These are phyloP conservation scores for Xylariaceae sp. DNA, from an alignment of 2,329 filamentous ascomycete genomes.

Conservation along the genomic window DNA sequence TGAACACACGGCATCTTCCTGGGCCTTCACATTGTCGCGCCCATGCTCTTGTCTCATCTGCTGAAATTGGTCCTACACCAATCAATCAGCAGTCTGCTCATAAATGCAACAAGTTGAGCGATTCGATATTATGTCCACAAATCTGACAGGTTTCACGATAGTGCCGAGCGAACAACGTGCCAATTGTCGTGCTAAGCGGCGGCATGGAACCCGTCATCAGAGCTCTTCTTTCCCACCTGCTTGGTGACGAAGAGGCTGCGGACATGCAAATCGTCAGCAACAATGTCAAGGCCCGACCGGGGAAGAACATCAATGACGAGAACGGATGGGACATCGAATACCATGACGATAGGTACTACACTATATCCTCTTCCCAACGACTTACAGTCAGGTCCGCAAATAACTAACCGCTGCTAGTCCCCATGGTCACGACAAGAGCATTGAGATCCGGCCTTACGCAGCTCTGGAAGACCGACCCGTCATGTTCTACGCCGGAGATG, in stretches of 20 bases:
- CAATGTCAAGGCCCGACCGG: constrained; percentile 57
- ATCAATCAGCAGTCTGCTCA: neutral
- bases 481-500: constrained; percentile 93
- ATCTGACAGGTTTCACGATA: constrained; percentile 4
- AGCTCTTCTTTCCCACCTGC: constrained; percentile 70
- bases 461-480: constrained; percentile 70
- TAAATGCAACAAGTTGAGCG: neutral
- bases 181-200: constrained; percentile 84
- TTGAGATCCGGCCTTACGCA: constrained; percentile 84
- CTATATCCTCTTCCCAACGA: neutral
- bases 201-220: constrained; percentile 92
- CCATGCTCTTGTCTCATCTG: neutral
- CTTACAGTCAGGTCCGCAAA: neutral
- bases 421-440: constrained; percentile 95
- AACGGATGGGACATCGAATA: constrained; percentile 84
- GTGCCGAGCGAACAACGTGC: constrained; percentile 67
- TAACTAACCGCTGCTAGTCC: constrained; percentile 43
- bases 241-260: constrained; percentile 67
- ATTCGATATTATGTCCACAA: constrained; percentile 27
- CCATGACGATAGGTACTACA: constrained; percentile 71
- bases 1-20: neutral
- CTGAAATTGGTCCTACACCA: neutral
- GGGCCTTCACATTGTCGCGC: neutral
- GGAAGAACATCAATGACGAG: constrained; percentile 71
- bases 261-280: constrained; percentile 91